Evolutionary conservation across 352 stramenopile genomes (phyloP).

Genomic region (Pythium brassicae): DNA sequence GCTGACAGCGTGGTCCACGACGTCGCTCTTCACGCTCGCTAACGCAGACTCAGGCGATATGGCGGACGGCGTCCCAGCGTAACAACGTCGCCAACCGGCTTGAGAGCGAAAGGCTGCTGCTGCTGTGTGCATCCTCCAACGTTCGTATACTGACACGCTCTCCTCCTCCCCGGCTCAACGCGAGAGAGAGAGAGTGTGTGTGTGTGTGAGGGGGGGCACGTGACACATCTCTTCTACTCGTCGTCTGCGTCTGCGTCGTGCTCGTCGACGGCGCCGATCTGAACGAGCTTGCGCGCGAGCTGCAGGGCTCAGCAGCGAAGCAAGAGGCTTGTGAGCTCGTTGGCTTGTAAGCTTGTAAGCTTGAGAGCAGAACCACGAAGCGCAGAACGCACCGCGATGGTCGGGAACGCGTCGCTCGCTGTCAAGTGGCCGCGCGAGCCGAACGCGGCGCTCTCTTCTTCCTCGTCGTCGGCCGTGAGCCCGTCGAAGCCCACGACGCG

Average conservation of each 20-base stretch:
- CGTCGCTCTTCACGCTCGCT: slow-evolving; percentile 9
- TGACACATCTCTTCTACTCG: no score
- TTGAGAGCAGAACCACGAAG: neutral
- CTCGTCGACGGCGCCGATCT: slow-evolving; percentile 53
- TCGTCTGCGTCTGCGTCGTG: slow-evolving; percentile 35
- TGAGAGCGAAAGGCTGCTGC: no score
- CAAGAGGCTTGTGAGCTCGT: no score
- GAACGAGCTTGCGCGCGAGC: slow-evolving; percentile 53
- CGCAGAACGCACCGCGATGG: slow-evolving; percentile 33
- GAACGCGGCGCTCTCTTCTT: slow-evolving; percentile 32
- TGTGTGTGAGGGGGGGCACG: no score
- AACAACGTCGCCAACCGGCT: no score
- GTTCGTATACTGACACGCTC: neutral
- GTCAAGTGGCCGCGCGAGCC: slow-evolving; percentile 34
- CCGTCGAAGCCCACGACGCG: slow-evolving; percentile 92
- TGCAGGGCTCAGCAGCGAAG: slow-evolving; percentile 17
- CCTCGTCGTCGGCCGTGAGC: slow-evolving; percentile 77
- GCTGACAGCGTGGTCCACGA: slow-evolving; percentile 10
- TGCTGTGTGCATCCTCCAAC: no score
- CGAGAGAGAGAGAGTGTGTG: no score
- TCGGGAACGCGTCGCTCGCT: slow-evolving; percentile 57
- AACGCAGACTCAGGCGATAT: neutral
- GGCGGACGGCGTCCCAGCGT: no score
- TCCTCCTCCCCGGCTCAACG: no score
- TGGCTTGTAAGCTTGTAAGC: no score